Evolutionary conservation across 306 rosid species (phyloP), one percentile per base, ranked within the genome.

Genomic region (Prosopis cineraria): DNA sequence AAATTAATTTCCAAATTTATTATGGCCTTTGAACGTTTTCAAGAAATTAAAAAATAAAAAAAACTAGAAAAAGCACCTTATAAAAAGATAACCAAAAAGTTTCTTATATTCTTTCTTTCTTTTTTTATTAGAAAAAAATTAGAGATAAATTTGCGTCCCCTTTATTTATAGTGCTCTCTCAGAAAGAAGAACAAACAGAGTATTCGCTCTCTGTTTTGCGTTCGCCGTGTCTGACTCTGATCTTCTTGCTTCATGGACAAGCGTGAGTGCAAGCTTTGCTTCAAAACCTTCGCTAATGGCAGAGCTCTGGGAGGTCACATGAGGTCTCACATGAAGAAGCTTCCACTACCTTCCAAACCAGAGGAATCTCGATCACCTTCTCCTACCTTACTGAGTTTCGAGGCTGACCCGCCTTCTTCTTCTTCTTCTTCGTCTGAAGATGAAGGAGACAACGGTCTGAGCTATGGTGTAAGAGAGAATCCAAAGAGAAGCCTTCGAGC

Each of bases 271-370:
- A 91, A 87, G 85, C 84, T 89, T 30, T 95, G 97, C 79, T 86
- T 70, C 16, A 82, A 90, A 76, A 87, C 78, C 78, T 95, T 95
- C 84, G 82, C 97, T 14, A 95, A 93, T 75, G 99, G 99, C 56
- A 93, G 90, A 84, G 98, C 99, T 9, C 83, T 91, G 45, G 99
- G 99, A 11, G 99, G 98, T 76, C 99, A 95, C 85, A 93, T 95
- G 99, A 87, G 99, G 91, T 95, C 99, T 81, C 98, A 95, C 80
- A 83, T 95, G 97, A 70, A 88, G 93, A 88, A 86, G 88, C 95
- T 91, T 41, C 91, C 89, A 0, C 19, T 88, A 60, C 90, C 89
- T 56, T 84, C 83, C 0, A 89, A 89, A 58, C 85, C 56, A 68
- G 83, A 70, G 43, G 80, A 58, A 1, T 27, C 77, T 30, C 66